These are phyloP conservation scores for Posidonia australis DNA, from an alignment of 106 monocot genomes.

Conservation along the genomic window DNA sequence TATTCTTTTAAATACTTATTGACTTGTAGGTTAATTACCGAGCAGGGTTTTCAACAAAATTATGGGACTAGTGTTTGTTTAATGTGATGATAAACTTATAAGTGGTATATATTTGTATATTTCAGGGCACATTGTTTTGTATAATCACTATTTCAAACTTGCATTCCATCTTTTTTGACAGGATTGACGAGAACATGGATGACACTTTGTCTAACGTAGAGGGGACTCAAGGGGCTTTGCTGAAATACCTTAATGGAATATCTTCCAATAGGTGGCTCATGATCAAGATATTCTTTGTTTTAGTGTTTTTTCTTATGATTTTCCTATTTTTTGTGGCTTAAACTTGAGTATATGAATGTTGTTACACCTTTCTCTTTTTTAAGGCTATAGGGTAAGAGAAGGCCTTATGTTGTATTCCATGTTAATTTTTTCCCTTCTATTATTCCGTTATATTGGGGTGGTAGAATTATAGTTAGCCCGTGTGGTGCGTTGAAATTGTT, in stretches of 20 bases:
- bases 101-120: no score
- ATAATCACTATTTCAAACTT: neutral
- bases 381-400: no score
- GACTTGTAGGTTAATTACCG: no score
- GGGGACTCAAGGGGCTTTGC: constrained; percentile 79
- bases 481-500: no score
- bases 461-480: no score
- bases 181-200: constrained; percentile 99
- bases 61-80: no score
- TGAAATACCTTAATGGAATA: constrained; percentile 91
- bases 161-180: constrained; percentile 8
- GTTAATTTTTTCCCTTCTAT: no score
- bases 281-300: constrained; percentile 96
- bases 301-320: constrained; percentile 93
- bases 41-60: no score
- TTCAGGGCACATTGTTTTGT: neutral
- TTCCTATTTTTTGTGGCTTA: constrained; percentile 95
- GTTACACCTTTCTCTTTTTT: neutral
- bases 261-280: constrained; percentile 96
- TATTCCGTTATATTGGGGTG: no score
- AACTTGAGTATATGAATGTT: neutral
- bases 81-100: no score
- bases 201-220: constrained; percentile 86
- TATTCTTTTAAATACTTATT: no score
- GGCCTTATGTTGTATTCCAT: neutral